phyloP scores from a whole-genome alignment of 768 basidiomycete genomes.

The Termitomyces sp. region DNA sequence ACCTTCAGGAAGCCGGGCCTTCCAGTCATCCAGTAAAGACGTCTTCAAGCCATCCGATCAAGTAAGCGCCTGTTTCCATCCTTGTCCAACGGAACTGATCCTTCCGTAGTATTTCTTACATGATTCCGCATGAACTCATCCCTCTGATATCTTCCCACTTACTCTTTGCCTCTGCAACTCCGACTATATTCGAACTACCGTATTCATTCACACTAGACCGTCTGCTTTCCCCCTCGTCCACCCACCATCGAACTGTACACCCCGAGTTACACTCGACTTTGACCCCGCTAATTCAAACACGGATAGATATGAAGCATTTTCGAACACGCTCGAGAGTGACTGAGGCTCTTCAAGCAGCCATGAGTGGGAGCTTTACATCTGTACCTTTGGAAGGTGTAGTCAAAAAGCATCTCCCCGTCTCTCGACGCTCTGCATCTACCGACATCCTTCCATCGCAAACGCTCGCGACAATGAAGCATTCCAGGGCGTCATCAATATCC shows the following conservation, averaged over 20 bases:
- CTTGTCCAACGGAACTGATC: not conserved
- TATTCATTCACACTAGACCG: slow-evolving; percentile 41
- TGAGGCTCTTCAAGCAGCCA: slow-evolving; percentile 34
- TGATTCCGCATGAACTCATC: slow-evolving; percentile 59
- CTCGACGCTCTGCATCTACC: slow-evolving; percentile 4
- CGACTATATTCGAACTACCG: slow-evolving; percentile 45
- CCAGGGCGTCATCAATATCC: slow-evolving; percentile 14
- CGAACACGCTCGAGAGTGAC: slow-evolving; percentile 23
- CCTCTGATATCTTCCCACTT: slow-evolving; percentile 49
- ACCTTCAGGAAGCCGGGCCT: not conserved
- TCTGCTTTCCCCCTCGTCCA: slow-evolving; percentile 24
- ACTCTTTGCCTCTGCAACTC: slow-evolving; percentile 26
- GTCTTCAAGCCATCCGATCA: slow-evolving; percentile 79
- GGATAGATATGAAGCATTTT: slow-evolving; percentile 12
- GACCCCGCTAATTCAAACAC: slow-evolving; percentile 11
- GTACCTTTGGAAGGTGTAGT: not conserved
- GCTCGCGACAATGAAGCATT: not conserved
- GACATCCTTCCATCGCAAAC: slow-evolving; percentile 6
- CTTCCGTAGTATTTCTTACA: slow-evolving; percentile 50
- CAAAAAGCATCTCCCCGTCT: not conserved
- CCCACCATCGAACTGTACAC: slow-evolving; percentile 7
- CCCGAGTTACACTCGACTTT: slow-evolving; percentile 4
- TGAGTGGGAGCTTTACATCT: slow-evolving; percentile 27
- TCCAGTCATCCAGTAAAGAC: slow-evolving; percentile 50
- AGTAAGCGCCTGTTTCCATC: slow-evolving; percentile 44